Conservation (phyloP, 768 basidiomycete species). For the Xerocomellus chrysenteron region DNA sequence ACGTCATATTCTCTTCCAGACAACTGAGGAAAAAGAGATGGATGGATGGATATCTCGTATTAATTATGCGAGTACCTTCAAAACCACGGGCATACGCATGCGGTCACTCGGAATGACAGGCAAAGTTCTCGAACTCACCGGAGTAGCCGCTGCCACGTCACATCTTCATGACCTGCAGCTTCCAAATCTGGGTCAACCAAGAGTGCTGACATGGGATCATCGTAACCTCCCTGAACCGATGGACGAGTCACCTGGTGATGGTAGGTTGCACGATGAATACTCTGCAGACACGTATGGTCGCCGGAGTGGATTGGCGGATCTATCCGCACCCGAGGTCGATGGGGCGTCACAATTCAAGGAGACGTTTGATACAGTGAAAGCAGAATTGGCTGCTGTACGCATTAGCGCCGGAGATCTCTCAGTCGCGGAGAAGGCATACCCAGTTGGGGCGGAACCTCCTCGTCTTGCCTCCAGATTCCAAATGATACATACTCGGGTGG, state of each 20-base stretch:
- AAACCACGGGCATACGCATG: conserved; percentile 79
- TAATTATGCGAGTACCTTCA: conserved; percentile 94
- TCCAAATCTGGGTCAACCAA: conserved; percentile 22
- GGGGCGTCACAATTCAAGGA: conserved; percentile 71
- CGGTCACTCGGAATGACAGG: conserved; percentile 68
- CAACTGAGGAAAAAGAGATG: conserved; percentile 65
- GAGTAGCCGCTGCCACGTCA: conserved; percentile 82
- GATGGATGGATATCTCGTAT: conserved; percentile 90
- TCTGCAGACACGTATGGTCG: conserved; percentile 32
- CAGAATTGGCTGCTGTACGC: conserved; percentile 65
- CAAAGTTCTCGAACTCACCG: conserved; percentile 72
- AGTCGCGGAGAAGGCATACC: conserved; percentile 12
- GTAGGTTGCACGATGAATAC: conserved; percentile 25
- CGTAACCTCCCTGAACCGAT: conserved; percentile 40
- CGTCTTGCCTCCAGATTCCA: conserved; percentile 48
- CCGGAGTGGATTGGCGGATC: conserved; percentile 19
- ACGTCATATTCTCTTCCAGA: conserved; percentile 80
- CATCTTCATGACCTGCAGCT: conserved; percentile 69
- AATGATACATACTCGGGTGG: conserved; percentile 59
- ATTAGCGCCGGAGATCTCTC: conserved; percentile 32
- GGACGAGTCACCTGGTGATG: conserved; percentile 30
- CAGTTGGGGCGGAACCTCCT: conserved; percentile 24
- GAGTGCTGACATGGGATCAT: conserved; percentile 42
- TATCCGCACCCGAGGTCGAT: conserved; percentile 55
- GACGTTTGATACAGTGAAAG: conserved; percentile 85